phyloP scores from a whole-genome alignment of 768 basidiomycete genomes.

The Tylopilus subfusipes region DNA sequence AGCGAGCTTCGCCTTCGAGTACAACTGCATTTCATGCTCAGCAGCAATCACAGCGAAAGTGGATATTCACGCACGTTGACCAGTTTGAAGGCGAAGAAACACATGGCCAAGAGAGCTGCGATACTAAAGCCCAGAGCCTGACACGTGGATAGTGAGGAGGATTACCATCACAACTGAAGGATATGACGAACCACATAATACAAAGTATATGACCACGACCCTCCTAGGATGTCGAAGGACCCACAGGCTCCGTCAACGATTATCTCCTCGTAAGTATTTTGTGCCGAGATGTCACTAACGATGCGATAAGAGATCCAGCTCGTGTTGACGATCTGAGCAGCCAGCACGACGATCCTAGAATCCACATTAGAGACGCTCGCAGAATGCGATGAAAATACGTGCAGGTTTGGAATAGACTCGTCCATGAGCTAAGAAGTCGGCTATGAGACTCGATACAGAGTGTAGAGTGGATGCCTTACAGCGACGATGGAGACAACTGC shows the following conservation, averaged over 20 bases:
- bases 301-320: slow-evolving; percentile 48
- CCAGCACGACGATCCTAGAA: slow-evolving; percentile 34
- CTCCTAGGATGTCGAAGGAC: slow-evolving; percentile 38
- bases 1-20: slow-evolving; percentile 43
- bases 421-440: slow-evolving; percentile 38
- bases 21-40: slow-evolving; percentile 33
- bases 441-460: neutral
- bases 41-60: neutral
- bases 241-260: slow-evolving; percentile 40
- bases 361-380: neutral
- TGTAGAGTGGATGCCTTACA: slow-evolving; percentile 29
- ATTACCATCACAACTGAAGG: neutral
- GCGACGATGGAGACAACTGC: slow-evolving; percentile 44
- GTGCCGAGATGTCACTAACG: slow-evolving; percentile 29
- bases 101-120: slow-evolving; percentile 35
- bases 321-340: slow-evolving; percentile 44
- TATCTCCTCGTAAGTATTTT: slow-evolving; percentile 31
- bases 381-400: slow-evolving; percentile 11
- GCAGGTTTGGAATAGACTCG: slow-evolving; percentile 52
- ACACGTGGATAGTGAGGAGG: slow-evolving; percentile 13
- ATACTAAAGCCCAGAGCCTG: slow-evolving; percentile 40
- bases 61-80: slow-evolving; percentile 34
- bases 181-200: slow-evolving; percentile 33
- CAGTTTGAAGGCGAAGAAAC: slow-evolving; percentile 40
- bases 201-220: slow-evolving; percentile 38